Percentiles rank a stretch among this genome's conserved stretches.
phyloP scores from a whole-genome alignment of 2,329 filamentous ascomycete genomes.

The Lachnellula suecica region DNA sequence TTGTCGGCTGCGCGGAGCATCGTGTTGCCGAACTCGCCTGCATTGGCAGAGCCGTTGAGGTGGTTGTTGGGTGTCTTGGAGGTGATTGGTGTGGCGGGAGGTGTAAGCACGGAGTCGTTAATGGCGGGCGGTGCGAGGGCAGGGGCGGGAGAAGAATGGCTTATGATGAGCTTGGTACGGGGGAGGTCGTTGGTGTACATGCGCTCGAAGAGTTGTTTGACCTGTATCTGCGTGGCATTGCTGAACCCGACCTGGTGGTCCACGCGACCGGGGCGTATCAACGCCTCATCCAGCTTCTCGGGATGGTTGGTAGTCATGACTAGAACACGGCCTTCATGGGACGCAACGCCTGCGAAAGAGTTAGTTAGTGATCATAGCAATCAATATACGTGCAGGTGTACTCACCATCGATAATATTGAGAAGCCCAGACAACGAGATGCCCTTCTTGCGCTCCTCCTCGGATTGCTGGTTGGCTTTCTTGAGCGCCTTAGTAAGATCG shows the following conservation, averaged over 20 bases:
- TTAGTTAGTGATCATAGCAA: background rate
- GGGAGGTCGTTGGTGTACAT: conserved; percentile 51
- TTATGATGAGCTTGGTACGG: conserved; percentile 27
- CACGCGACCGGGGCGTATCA: conserved; percentile 72
- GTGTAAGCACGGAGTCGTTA: conserved; percentile 7
- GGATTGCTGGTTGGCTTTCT: conserved; percentile 36
- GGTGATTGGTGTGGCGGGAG: conserved; percentile 18
- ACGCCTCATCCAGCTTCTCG: conserved; percentile 69
- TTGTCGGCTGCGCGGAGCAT: background rate
- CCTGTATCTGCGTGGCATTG: conserved; percentile 53
- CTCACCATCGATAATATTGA: conserved; percentile 66
- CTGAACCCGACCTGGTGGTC: conserved; percentile 68
- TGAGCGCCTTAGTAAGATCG: conserved; percentile 44
- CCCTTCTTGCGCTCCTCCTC: conserved; percentile 36
- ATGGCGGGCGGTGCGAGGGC: background rate
- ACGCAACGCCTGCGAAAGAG: conserved; percentile 63
- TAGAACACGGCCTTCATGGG: conserved; percentile 74
- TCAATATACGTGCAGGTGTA: background rate
- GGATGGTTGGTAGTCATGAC: conserved; percentile 83
- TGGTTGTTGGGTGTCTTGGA: background rate
- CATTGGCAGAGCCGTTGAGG: background rate
- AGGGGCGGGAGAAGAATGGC: background rate
- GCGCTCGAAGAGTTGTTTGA: conserved; percentile 56
- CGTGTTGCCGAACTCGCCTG: background rate
- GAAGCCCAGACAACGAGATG: conserved; percentile 76